These are phyloP conservation scores for Phaeosphaeriaceae sp. DNA, from an alignment of 2,329 filamentous ascomycete genomes.

Conservation along the genomic window DNA sequence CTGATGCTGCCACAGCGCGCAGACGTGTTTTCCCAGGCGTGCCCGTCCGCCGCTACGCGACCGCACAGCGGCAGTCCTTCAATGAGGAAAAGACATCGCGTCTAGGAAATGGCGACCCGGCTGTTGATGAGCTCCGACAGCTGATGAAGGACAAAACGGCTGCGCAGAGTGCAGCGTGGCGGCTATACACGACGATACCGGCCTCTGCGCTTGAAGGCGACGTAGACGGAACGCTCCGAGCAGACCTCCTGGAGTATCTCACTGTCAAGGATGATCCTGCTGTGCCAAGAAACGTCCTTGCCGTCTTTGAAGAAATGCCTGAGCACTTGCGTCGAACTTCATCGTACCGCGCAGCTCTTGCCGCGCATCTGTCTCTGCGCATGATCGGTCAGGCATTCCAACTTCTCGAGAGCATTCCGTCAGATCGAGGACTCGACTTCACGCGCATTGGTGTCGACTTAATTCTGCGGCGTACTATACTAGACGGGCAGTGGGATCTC, in stretches of 20 bases:
- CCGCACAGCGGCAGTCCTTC: constrained; percentile 18
- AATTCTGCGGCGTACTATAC: constrained; percentile 38
- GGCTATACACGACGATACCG: constrained; percentile 43
- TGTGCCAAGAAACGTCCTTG: constrained; percentile 52
- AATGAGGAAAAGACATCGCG: constrained; percentile 4
- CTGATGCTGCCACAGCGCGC: constrained; percentile 32
- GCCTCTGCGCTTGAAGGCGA: constrained; percentile 4
- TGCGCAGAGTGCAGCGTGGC: constrained; percentile 45
- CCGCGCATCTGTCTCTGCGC: constrained; percentile 53
- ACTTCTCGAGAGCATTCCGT: constrained; percentile 52
- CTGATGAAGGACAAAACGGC: constrained; percentile 17
- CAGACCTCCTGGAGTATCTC: constrained; percentile 41
- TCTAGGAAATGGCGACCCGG: constrained; percentile 17
- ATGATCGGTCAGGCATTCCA: constrained; percentile 47
- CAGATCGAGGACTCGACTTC: constrained; percentile 5
- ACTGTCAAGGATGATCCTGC: constrained; percentile 22
- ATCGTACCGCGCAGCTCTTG: constrained; percentile 55
- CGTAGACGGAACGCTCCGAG: constrained; percentile 13
- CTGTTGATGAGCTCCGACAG: constrained; percentile 25
- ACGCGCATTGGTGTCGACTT: constrained; percentile 35
- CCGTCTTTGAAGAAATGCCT: constrained; percentile 56
- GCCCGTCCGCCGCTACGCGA: constrained; percentile 37
- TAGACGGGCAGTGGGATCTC: constrained; percentile 46
- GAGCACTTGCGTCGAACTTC: constrained; percentile 44
- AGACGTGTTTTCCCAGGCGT: constrained; percentile 29